A percentile compares a stretch with the other conserved stretches of the same genome.
These are phyloP conservation scores for Fusarium nisikadoi DNA, from an alignment of 2,329 filamentous ascomycete genomes.

Conservation along the genomic window DNA sequence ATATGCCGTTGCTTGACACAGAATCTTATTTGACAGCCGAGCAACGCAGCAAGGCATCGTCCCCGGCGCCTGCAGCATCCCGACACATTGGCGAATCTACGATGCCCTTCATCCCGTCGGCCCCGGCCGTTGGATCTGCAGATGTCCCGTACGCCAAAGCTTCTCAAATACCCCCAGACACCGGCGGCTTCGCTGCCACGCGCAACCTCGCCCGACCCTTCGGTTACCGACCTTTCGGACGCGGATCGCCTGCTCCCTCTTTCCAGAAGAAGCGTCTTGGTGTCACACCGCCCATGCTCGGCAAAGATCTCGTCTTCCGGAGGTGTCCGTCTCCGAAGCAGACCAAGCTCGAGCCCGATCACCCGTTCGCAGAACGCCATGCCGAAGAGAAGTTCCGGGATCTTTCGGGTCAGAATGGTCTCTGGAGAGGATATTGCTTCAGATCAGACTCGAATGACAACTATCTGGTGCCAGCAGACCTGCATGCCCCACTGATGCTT, in stretches of 20 bases:
- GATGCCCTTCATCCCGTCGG: slow-evolving; percentile 41
- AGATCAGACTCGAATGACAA: slow-evolving; percentile 50
- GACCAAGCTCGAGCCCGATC: slow-evolving; percentile 84
- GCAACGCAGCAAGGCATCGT: slow-evolving; percentile 33
- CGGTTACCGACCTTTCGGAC: slow-evolving; percentile 53
- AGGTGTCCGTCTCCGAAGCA: slow-evolving; percentile 84
- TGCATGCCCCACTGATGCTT: slow-evolving; percentile 61
- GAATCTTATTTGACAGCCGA: slow-evolving; percentile 37
- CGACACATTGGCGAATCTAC: slow-evolving; percentile 41
- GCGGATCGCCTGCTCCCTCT: slow-evolving; percentile 48
- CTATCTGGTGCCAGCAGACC: slow-evolving; percentile 54
- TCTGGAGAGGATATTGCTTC: slow-evolving; percentile 82
- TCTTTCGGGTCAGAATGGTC: slow-evolving; percentile 67
- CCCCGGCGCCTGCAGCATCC: slow-evolving; percentile 32
- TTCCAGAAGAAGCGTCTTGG: slow-evolving; percentile 61
- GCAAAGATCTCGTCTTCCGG: slow-evolving; percentile 81
- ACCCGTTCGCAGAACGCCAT: slow-evolving; percentile 64
- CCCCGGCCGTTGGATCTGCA: slow-evolving; percentile 30
- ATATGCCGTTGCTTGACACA: slow-evolving; percentile 40
- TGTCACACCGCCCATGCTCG: slow-evolving; percentile 86
- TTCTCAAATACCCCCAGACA: slow-evolving; percentile 54
- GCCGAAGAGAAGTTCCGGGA: slow-evolving; percentile 63
- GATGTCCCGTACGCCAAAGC: slow-evolving; percentile 40
- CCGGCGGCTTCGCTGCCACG: slow-evolving; percentile 50
- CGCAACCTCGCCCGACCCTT: slow-evolving; percentile 49